phyloP scores from a whole-genome alignment of 2,329 filamentous ascomycete species.

The Sporothrix phasma region DNA sequence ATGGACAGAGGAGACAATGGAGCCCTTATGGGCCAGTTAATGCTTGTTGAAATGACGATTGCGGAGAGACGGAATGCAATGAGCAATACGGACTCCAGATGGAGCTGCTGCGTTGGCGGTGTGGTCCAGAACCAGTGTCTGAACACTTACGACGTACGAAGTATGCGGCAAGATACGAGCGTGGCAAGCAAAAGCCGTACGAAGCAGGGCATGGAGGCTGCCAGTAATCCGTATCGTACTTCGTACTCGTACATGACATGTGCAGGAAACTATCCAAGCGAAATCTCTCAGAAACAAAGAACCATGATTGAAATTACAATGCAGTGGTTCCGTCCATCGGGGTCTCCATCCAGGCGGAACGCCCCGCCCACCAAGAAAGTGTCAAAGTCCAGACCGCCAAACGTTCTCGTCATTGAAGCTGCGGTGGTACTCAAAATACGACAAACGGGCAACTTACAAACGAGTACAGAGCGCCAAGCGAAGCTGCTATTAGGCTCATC shows the following conservation, averaged over 20 bases:
- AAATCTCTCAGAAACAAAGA: neutral
- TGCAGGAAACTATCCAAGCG: too few relatives aligned
- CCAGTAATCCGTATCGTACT: too few relatives aligned
- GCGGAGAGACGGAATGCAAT: neutral
- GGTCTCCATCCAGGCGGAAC: neutral
- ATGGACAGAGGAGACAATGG: neutral
- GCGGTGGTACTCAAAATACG: too few relatives aligned
- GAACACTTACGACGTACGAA: neutral
- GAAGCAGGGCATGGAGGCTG: too few relatives aligned
- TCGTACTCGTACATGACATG: too few relatives aligned
- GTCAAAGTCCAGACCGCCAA: neutral
- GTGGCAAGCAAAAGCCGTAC: neutral
- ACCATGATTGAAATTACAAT: neutral
- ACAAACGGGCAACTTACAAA: too few relatives aligned
- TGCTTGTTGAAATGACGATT: neutral
- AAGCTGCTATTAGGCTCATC: conserved; percentile 1
- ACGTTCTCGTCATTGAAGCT: neutral
- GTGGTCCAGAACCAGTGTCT: neutral
- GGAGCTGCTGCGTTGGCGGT: neutral
- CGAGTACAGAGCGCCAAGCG: conserved; percentile 5
- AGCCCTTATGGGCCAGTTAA: neutral
- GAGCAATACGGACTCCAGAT: too few relatives aligned
- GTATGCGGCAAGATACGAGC: neutral
- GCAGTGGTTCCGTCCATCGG: neutral
- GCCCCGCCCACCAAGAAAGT: neutral